Evolutionary conservation across 768 basidiomycete species (phyloP).

Genomic region (Lentinula lateritia): DNA sequence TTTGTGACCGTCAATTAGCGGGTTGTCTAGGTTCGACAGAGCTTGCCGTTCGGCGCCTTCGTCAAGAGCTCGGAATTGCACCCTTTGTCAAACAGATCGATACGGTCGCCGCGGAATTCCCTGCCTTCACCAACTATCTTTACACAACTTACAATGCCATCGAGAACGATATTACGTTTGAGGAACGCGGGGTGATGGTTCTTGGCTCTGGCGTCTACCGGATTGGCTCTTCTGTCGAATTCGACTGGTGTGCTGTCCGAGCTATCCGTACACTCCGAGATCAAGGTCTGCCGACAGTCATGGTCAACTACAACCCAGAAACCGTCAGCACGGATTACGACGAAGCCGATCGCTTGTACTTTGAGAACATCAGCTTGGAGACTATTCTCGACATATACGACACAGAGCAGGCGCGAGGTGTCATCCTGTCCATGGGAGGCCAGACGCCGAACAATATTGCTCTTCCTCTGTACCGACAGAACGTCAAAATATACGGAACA

Average conservation of each 20-base stretch:
- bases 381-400: constrained; percentile 97
- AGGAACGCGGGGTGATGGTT: constrained; percentile 94
- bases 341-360: constrained; percentile 96
- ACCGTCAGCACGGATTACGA: constrained; percentile 99
- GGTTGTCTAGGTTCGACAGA: constrained; percentile 82
- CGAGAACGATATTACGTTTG: constrained; percentile 86
- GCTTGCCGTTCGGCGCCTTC: constrained; percentile 84
- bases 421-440: constrained; percentile 97
- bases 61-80: constrained; percentile 75
- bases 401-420: constrained; percentile 78
- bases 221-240: constrained; percentile 98
- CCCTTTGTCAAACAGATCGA: constrained; percentile 99
- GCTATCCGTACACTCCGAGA: constrained; percentile 94
- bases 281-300: constrained; percentile 91
- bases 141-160: constrained; percentile 98
- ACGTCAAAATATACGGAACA: constrained; percentile 97
- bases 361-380: constrained; percentile 97
- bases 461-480: constrained; percentile 90
- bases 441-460: constrained; percentile 99
- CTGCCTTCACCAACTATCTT: constrained; percentile 97
- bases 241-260: constrained; percentile 99
- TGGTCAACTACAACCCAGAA: constrained; percentile 99
- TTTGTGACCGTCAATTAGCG: constrained; percentile 91
- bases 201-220: constrained; percentile 98
- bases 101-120: constrained; percentile 98